Percentiles rank a stretch among this genome's conserved stretches.
Evolutionary conservation across 805 yeast genomes (phyloP).

Genomic region (Lachancea sp.): DNA sequence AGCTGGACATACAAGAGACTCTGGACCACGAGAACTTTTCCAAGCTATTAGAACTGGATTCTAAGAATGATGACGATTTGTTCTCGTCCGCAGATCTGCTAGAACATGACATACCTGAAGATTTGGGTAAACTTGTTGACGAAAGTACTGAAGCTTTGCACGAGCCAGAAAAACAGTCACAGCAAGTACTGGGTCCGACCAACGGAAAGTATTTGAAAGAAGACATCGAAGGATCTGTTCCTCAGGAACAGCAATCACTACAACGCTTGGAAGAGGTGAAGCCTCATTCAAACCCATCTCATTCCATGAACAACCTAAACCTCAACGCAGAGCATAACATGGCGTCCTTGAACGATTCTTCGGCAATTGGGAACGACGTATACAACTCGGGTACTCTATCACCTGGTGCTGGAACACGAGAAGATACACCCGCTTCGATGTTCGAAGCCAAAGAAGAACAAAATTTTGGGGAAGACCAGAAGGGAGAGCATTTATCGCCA

Average conservation of each 20-base stretch:
- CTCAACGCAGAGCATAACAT: neutral
- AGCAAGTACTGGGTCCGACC: neutral
- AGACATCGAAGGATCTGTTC: neutral
- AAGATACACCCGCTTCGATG: constrained; percentile 22
- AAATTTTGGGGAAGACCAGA: neutral
- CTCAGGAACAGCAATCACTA: neutral
- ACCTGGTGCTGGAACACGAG: constrained; percentile 11
- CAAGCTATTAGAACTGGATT: constrained; percentile 29
- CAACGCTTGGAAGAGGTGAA: neutral
- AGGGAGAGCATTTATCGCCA: constrained; percentile 1
- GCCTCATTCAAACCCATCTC: neutral
- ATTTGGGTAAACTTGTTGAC: constrained; percentile 2
- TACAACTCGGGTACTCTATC: constrained; percentile 4
- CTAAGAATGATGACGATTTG: constrained; percentile 29
- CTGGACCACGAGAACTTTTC: constrained; percentile 29
- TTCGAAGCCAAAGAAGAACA: constrained; percentile 8
- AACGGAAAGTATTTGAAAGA: neutral
- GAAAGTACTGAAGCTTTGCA: neutral
- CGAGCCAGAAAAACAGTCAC: neutral
- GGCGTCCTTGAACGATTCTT: neutral
- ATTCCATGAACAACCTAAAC: neutral
- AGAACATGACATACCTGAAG: constrained; percentile 17
- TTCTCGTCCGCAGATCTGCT: constrained; percentile 17
- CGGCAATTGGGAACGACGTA: neutral
- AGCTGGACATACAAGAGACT: constrained; percentile 22